phyloP scores from a whole-genome alignment of 805 yeast genomes.

The Wickerhamiella dianesei region DNA sequence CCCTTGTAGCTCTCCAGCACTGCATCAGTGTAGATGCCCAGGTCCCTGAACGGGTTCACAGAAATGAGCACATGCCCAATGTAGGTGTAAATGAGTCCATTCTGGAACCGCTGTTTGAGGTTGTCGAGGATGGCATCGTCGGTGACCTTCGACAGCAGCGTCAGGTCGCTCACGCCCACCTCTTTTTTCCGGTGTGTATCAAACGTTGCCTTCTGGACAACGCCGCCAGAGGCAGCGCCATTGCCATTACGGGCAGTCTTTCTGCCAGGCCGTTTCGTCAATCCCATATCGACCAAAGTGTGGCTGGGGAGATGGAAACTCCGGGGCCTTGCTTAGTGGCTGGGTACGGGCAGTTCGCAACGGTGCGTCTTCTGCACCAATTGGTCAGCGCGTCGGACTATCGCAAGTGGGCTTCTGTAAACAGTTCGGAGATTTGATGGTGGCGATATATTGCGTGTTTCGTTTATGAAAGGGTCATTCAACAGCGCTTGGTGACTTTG shows the following conservation, averaged over 20 bases:
- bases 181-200: slow-evolving; percentile 82
- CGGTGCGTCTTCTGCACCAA: too few species aligned
- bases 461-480: too few species aligned
- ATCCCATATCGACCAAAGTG: slow-evolving; percentile 40
- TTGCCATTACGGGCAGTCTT: slow-evolving; percentile 34
- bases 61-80: slow-evolving; percentile 91
- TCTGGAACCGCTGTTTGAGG: slow-evolving; percentile 74
- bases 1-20: slow-evolving; percentile 69
- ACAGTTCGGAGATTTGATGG: too few species aligned
- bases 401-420: too few species aligned
- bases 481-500: too few species aligned
- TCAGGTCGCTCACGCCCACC: slow-evolving; percentile 95
- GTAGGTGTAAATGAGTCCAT: slow-evolving; percentile 81
- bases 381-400: neutral
- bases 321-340: neutral
- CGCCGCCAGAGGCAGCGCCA: slow-evolving; percentile 34
- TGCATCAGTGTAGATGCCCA: slow-evolving; percentile 84
- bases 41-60: slow-evolving; percentile 90
- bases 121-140: slow-evolving; percentile 91
- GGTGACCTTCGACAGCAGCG: slow-evolving; percentile 72
- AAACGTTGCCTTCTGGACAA: slow-evolving; percentile 76
- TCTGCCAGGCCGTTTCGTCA: slow-evolving; percentile 61
- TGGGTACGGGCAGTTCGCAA: neutral
- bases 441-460: neutral
- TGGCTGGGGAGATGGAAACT: neutral